Base-by-base conservation (phyloP, 2,329 filamentous ascomycete genomes). In the Sporothrix euskadiensis region DNA sequence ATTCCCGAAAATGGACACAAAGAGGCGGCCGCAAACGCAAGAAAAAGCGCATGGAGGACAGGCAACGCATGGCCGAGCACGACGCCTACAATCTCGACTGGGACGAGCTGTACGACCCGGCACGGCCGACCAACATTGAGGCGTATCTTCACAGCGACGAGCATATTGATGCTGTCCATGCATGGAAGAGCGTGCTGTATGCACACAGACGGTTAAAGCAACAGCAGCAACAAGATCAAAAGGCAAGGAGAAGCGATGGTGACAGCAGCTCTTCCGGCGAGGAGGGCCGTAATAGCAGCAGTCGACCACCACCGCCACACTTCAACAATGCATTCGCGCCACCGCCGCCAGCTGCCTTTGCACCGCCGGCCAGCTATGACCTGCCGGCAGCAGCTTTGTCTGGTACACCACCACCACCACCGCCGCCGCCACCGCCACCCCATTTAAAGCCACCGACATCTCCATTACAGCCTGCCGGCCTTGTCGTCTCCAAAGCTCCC, bases 61-160 rank as follows among this genome's bases (percentile, higher is more conserved):
- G 92, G 82, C 92, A 89, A 74, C 86, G 88, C 76, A 84, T 88
- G 6, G 84, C 85, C 5, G 84, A 85, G 65, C 81, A 86, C 41
- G 81, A 89, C 80, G 89, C 88, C n/a, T 71, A 73, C 26, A 30
- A 30, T 30, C 59, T 75, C 26, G 91, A 97, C 79, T 98, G 94
- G 94, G 92, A 97, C 80, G 94, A 97, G 80, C 88, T 96, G 32
- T 98, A 97, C 80, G 94, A 97, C 78, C 93, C 94, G 0, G 85
- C 91, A 12, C 85, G 92, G 54, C 94, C 94, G 9, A 97, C 93
- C 56, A 94, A 90, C 77, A 92, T 95, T 69, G 92, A 94, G 72
- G 92, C 95, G 79, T 98, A 96, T 80, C 88, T 92, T 74, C 86
- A 90, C 74, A 96, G 93, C 78, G 93, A 97, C 74, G 94, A 97